Conservation (phyloP, 164 flowering plant genomes). For the Annona cherimola region DNA sequence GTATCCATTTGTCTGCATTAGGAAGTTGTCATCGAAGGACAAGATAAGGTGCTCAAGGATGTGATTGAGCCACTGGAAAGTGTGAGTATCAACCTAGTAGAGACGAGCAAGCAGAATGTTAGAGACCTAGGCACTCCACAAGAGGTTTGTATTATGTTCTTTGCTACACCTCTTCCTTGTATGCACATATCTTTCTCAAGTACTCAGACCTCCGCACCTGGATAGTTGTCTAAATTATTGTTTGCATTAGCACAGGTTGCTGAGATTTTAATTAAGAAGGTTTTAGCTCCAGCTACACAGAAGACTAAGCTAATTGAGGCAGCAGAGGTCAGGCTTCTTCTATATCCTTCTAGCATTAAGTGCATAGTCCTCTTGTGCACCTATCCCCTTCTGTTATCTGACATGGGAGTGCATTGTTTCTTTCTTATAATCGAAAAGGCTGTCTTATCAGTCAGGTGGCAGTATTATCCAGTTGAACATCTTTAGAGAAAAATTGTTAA, state of each 20-base stretch:
- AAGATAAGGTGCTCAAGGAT: conserved; percentile 93
- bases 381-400: no score
- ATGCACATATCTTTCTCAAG: neutral
- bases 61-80: conserved; percentile 93
- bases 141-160: conserved; percentile 39
- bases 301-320: conserved; percentile 80
- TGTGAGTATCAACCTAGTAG: conserved; percentile 73
- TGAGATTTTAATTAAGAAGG: conserved; percentile 66
- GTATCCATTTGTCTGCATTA: conserved; percentile 18
- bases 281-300: conserved; percentile 77
- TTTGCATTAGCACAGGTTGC: conserved; percentile 55
- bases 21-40: conserved; percentile 84
- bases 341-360: neutral
- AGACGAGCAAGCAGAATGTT: conserved; percentile 64
- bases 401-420: no score
- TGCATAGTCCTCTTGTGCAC: neutral
- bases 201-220: neutral
- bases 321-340: conserved; percentile 47
- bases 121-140: conserved; percentile 86
- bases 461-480: no score
- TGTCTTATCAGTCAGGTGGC: no score
- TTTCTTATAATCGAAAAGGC: no score
- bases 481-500: no score
- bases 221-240: neutral
- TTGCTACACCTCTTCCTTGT: neutral